Base-by-base conservation (phyloP, 768 basidiomycete species). In the Amanita thiersii region DNA sequence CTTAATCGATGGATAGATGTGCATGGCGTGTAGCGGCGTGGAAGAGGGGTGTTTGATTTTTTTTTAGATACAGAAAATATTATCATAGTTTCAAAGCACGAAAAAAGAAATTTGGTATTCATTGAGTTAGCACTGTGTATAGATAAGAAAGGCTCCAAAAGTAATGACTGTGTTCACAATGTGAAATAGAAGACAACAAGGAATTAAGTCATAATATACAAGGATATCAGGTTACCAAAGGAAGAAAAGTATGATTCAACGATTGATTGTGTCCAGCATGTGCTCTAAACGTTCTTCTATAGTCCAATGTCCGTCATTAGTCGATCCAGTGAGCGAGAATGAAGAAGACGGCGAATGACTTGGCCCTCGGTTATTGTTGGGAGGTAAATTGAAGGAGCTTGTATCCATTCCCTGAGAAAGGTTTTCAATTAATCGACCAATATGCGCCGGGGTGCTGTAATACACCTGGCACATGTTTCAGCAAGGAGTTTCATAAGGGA, bases 401-500 rank as follows among this genome's bases (percentile, higher is more conserved):
- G 85, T 70, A 49, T 91, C 88, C 66, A 79, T 77, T 23, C 79
- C 82, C 56, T 80, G 80, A 35, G 87, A 88, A 55, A 91, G 75
- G 52, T 64, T 77, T 55, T 91, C 88, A 44, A 91, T 87, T 45
- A 91, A 69, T 50, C 79, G 83, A 31, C 83, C 85, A 56, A 91
- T 89, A 47, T 88, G 81, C 30, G 78, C 74, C 17, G 82, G 69
- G 12, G 85, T 77, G 50, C 81, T 82, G 59, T 79, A 81, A 60
- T 79, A 84, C 46, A 86, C 76, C 83, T 86, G 57, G 48, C 46
- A 44, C 31, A 52, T 29, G 40, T 36, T 49, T 43, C 52, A 57
- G 53, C 63, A 55, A 61, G 54, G 52, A 51, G 38, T 43, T 26
- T 43, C 30, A 44, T 48, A 49, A 47, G 12, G 11, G 12, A 37